Percentiles rank a stretch among this genome's conserved stretches.
phyloP scores from a whole-genome alignment of 2,329 filamentous ascomycete genomes.

The Trichoderma breve region DNA sequence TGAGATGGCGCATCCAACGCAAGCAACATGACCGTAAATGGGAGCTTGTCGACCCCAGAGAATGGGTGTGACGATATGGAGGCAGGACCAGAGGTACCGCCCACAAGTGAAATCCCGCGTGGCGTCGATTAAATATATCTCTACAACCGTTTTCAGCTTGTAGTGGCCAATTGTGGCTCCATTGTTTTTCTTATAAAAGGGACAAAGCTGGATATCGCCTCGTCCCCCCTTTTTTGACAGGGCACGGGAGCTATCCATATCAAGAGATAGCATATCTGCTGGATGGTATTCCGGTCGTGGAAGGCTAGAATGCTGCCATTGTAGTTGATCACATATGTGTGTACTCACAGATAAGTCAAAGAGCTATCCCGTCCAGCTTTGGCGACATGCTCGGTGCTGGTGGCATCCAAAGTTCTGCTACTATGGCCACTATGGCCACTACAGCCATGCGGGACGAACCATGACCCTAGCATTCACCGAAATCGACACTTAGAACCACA shows the following conservation, averaged over 20 bases:
- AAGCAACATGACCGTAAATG: slow-evolving; percentile 12
- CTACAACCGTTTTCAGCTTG: not conserved
- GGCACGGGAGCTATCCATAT: not conserved
- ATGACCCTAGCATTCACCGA: slow-evolving; percentile 38
- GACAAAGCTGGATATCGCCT: not conserved
- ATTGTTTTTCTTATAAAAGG: not conserved
- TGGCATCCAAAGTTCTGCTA: not conserved
- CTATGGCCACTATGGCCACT: slow-evolving; percentile 16
- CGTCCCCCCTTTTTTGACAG: not conserved
- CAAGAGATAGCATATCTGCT: not conserved
- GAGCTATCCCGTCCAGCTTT: slow-evolving; percentile 2
- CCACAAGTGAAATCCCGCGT: not conserved
- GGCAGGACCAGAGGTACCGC: not conserved
- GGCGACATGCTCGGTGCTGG: not conserved
- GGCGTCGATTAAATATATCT: not conserved
- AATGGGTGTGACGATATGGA: not conserved
- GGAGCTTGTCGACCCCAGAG: not conserved
- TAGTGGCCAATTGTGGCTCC: not conserved
- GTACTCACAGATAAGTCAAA: not conserved
- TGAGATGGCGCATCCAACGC: not conserved
- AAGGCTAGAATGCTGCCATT: not conserved
- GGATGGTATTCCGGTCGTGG: not conserved
- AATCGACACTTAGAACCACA: slow-evolving; percentile 30
- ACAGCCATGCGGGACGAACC: slow-evolving; percentile 28
- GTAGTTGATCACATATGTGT: not conserved